Base-by-base conservation (phyloP, 805 yeast species). In the Lachancea quebecensis region DNA sequence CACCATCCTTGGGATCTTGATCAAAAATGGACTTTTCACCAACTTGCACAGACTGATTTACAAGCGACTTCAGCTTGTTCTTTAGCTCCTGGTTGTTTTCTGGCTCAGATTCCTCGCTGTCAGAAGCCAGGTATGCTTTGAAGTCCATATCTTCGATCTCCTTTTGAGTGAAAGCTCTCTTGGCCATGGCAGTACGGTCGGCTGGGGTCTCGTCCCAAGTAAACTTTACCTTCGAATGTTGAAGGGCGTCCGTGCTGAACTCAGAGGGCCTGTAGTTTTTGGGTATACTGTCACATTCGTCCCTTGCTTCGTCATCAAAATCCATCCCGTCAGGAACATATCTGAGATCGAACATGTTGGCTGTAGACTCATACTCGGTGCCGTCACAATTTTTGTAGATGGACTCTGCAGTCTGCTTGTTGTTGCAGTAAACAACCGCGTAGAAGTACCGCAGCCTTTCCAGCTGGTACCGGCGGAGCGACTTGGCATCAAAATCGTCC, bases 151-250 rank as follows among this genome's bases (percentile, higher is more conserved):
- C 91, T 55, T 84, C 93, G 39, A 88, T 72, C 62, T 93, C 98
- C 60, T 85, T 81, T 61, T 85, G 93, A 40, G 88, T 79, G 63
- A 93, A 91, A 6, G 89, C 87, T 54, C 83, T 81, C 12, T 84
- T 75, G 1, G 96, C 77, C 44, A 90, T 64, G 47, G 83, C 79
- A 14, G 79, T 64, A 58, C 99, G 78, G 58, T 89, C 97, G 47
- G 81, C 82, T 6, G 99, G 98, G 0, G 98, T 95, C 68, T 91
- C 98, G 65, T 93, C 99, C 99, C 99, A 93, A 0, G 98, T 90
- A 53, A 93, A 73, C 64, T 87, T 90, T 41, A 93, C 99, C 58
- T 90, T 93, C 12, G 98, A 90, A 60, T 89, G 96, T 62, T 93
- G 96, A 48, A 93, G 72, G 0, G 99, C 99, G 67, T 87, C 97